phyloP scores from a whole-genome alignment of 2,329 filamentous ascomycete genomes.

The Pezicula carpinea region DNA sequence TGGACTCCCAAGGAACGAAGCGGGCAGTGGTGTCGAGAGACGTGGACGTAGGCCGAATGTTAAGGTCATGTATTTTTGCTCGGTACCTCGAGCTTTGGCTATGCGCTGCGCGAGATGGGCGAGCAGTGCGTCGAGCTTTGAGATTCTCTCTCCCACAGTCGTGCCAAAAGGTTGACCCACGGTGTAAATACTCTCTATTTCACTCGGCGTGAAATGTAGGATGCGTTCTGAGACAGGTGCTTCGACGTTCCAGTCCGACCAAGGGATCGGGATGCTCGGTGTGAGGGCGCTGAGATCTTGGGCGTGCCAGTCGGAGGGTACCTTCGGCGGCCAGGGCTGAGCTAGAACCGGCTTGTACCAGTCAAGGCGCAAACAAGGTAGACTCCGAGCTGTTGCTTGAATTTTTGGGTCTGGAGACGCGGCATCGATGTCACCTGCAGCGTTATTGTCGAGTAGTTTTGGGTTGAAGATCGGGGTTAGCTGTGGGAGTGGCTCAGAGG shows the following conservation, averaged over 20 bases:
- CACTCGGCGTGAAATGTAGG: conserved; percentile 33
- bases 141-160: conserved; percentile 22
- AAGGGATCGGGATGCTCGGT: conserved; percentile 32
- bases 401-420: conserved; percentile 23
- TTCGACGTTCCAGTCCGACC: conserved; percentile 37
- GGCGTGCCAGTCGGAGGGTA: conserved; percentile 19
- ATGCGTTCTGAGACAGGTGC: conserved; percentile 28
- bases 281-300: conserved; percentile 16
- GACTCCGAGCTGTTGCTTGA: conserved; percentile 26
- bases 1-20: conserved; percentile 40
- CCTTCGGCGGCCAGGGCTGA: conserved; percentile 18
- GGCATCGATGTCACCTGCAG: conserved; percentile 25
- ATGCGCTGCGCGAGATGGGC: conserved; percentile 43
- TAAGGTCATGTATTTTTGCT: conserved; percentile 21
- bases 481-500: conserved; percentile 6
- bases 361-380: conserved; percentile 43
- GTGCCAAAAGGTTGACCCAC: conserved; percentile 12
- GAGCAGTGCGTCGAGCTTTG: conserved; percentile 39
- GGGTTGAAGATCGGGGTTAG: conserved; percentile 36
- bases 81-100: conserved; percentile 33
- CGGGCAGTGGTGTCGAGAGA: conserved; percentile 34
- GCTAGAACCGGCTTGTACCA: conserved; percentile 30
- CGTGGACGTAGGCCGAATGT: conserved; percentile 37
- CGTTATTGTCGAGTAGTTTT: conserved; percentile 30
- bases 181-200: conserved; percentile 32